Base-by-base conservation (phyloP, 257 asterid species). In the Solanum bulbocastanum region DNA sequence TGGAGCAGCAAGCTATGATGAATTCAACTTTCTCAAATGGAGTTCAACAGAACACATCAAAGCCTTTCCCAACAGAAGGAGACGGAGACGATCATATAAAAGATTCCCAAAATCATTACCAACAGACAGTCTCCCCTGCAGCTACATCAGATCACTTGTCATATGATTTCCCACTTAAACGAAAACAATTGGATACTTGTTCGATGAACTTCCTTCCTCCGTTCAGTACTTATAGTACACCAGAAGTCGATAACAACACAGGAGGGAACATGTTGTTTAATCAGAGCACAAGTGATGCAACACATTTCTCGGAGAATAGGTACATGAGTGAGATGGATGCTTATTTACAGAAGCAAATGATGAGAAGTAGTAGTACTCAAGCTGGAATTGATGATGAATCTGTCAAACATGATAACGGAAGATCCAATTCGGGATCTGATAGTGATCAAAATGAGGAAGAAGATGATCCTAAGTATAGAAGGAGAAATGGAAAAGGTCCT, bases 381-480 rank as follows among this genome's bases (percentile, higher is more conserved):
- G 72, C 91, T 89, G 85, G 93, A 90, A 65, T 90, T 60, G 93
- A 93, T 72, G 92, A 92, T 5, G 95, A 93, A n/a, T 90, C 95
- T 4, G 89, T 89, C 65, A 90, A 88, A 79, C 91, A 94, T 30
- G 96, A 93, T 36, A 91, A 89, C 22, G 93, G 88, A 88, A 88
- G 92, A 10, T 93, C 98, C 23, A 95, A 96, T 83, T 89, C 91
- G 16, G 86, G 87, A 49, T 90, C 94, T 2, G 98, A 95, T 6
- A 94, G 95, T 36, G 98, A 94, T 89, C 95, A 88, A 10, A 94
- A 94, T 68, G 98, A 96, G 2, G 98, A 94, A 6, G 98, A 95
- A 18, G 97, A 93, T 46, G 95, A 92, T 52, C 86, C 89, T 13
- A 95, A 90, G 92, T 91, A 91, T 16, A 75, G 98, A 65, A 90